Evolutionary conservation across 164 flowering plant genomes (phyloP).

Genomic region (Echeveria elegans): DNA sequence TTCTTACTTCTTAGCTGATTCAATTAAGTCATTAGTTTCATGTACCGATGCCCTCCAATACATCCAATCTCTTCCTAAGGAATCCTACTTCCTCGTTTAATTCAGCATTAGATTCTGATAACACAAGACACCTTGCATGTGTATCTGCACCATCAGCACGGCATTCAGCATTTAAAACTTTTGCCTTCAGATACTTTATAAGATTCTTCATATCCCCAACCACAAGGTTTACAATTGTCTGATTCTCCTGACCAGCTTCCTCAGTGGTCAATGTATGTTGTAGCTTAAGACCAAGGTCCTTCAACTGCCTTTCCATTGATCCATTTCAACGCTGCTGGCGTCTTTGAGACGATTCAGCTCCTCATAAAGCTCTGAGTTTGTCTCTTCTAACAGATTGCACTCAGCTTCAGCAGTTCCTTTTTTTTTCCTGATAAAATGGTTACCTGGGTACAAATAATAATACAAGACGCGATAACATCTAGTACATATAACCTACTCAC

Average conservation of each 20-base stretch:
- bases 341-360: constrained; percentile 36
- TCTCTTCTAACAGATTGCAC: constrained; percentile 29
- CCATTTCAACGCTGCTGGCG: constrained; percentile 25
- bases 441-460: no score
- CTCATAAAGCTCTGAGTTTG: constrained; percentile 40
- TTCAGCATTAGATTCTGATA: constrained; percentile 44
- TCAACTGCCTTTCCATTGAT: constrained; percentile 37
- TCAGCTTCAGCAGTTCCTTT: no score
- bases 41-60: constrained; percentile 58
- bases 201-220: no score
- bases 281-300: constrained; percentile 31
- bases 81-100: constrained; percentile 42
- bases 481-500: no score
- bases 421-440: no score
- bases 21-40: constrained; percentile 45
- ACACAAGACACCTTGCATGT: constrained; percentile 41
- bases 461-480: no score
- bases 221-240: constrained; percentile 37
- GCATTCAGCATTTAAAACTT: constrained; percentile 41
- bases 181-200: constrained; percentile 44
- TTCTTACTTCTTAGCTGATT: constrained; percentile 60
- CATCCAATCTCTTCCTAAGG: constrained; percentile 33
- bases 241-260: constrained; percentile 63
- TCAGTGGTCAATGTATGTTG: constrained; percentile 45
- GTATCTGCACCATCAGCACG: constrained; percentile 43